Evolutionary conservation across 148 eudicot species (phyloP).

Genomic region (Talinum fruticosum): DNA sequence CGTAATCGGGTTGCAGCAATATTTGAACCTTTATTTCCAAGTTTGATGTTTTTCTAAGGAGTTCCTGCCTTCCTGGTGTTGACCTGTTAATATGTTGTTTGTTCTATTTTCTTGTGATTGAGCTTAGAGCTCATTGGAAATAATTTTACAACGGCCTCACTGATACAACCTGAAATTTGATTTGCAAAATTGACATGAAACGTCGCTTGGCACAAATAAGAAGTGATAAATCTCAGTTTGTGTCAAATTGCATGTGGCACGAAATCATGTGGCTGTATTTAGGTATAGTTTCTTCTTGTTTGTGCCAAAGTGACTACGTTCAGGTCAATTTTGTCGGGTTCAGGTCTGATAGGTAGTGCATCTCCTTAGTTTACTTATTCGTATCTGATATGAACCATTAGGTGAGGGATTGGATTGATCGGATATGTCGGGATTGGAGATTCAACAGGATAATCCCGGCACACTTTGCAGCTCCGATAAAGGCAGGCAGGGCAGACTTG

Average conservation of each 20-base stretch:
- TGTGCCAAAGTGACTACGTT: background rate
- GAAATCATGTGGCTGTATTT: background rate
- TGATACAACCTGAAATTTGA: no score
- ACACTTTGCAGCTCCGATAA: slow-evolving; percentile 88
- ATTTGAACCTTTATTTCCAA: no score
- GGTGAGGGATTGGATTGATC: slow-evolving; percentile 91
- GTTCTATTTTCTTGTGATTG: no score
- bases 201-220: no score
- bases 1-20: no score
- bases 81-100: no score
- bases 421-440: slow-evolving; percentile 81
- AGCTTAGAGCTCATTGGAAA: no score
- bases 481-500: slow-evolving; percentile 78
- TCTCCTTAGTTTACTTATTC: background rate
- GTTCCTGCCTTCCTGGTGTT: no score
- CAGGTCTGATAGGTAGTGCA: background rate
- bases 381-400: slow-evolving; percentile 20
- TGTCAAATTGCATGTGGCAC: background rate
- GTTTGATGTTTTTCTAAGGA: no score
- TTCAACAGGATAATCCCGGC: slow-evolving; percentile 97
- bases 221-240: no score
- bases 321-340: background rate
- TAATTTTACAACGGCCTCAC: no score
- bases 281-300: background rate
- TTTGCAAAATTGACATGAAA: no score